Percentiles rank a stretch among this genome's conserved stretches.
Evolutionary conservation across 805 yeast species (phyloP).

Genomic region (Lipomyces anomalus): DNA sequence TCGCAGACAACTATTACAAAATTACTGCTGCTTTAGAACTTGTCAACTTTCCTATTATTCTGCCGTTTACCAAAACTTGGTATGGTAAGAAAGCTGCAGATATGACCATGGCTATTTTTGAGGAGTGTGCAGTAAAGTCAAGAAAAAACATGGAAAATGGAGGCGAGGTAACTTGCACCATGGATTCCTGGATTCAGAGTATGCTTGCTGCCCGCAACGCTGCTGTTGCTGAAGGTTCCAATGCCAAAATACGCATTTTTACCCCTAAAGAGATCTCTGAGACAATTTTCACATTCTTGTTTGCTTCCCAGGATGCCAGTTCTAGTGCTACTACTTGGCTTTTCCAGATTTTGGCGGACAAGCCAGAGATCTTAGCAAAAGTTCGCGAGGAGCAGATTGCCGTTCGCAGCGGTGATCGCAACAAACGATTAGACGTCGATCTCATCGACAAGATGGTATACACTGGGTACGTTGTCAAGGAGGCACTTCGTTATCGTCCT

Average conservation of each 20-base stretch:
- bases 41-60: constrained; percentile 93
- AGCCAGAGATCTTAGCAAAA: constrained; percentile 83
- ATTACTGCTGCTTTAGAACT: constrained; percentile 95
- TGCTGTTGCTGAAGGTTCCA: constrained; percentile 38
- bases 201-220: constrained; percentile 68
- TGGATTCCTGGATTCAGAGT: constrained; percentile 90
- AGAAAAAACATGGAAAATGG: constrained; percentile 72
- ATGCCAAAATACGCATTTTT: constrained; percentile 68
- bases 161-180: constrained; percentile 76
- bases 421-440: constrained; percentile 55
- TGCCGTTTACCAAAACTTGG: constrained; percentile 97
- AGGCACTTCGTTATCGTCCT: constrained; percentile 89
- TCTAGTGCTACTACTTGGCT: constrained; percentile 97
- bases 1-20: constrained; percentile 87
- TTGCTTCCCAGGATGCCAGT: constrained; percentile 97
- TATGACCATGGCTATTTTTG: constrained; percentile 88
- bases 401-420: constrained; percentile 74
- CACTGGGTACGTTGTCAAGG: constrained; percentile 87
- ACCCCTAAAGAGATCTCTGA: constrained; percentile 89
- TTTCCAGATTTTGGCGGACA: constrained; percentile 91
- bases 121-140: constrained; percentile 79
- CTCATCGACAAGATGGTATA: constrained; percentile 81
- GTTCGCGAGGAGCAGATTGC: constrained; percentile 86
- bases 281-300: constrained; percentile 91
- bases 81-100: constrained; percentile 92